A percentile compares a stretch with the other conserved stretches of the same genome.
Conservation (phyloP, 139 green algal genomes). For the Pleodorina starrii region DNA sequence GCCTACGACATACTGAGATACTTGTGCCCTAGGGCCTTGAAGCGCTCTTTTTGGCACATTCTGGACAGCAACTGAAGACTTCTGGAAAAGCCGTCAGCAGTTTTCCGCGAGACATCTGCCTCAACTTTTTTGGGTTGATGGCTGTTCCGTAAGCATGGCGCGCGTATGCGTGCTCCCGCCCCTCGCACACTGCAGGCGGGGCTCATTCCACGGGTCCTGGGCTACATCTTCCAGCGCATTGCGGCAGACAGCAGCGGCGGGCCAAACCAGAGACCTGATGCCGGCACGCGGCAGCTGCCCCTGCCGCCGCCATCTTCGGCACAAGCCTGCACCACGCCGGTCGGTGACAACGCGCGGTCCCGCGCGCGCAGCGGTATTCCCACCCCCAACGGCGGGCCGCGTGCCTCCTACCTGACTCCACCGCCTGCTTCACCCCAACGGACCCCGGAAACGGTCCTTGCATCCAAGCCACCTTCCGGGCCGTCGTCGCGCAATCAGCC, state of each 20-base stretch:
- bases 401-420: neutral
- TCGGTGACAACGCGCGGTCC: neutral
- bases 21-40: too few species aligned
- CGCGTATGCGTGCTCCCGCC: too few species aligned
- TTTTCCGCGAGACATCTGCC: too few species aligned
- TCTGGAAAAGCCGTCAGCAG: too few species aligned
- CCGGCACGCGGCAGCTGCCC: neutral
- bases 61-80: too few species aligned
- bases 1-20: too few species aligned
- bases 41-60: too few species aligned
- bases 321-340: neutral
- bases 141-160: too few species aligned
- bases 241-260: neutral
- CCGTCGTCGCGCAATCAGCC: neutral
- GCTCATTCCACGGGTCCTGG: conserved; percentile 80
- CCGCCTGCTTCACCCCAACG: neutral
- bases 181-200: conserved; percentile 62
- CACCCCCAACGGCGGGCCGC: neutral
- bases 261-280: neutral
- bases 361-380: conserved; percentile 35
- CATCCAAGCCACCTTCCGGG: neutral
- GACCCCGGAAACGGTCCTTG: neutral
- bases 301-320: neutral
- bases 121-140: too few species aligned
- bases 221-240: conserved; percentile 82